Conservation (phyloP, 352 stramenopile genomes). For the Globisporangium nagaii region DNA sequence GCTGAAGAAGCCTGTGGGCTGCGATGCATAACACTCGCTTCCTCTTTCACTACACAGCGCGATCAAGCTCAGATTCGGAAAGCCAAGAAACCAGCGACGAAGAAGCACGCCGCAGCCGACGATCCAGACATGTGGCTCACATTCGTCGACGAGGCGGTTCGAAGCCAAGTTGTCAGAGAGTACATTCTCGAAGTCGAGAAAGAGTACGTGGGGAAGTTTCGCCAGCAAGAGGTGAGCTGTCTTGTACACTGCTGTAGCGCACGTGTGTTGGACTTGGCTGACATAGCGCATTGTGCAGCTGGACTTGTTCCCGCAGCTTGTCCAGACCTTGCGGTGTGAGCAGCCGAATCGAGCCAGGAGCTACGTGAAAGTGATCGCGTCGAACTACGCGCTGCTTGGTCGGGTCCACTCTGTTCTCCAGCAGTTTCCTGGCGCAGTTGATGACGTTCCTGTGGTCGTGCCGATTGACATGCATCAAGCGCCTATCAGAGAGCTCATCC, state of each 20-base stretch:
- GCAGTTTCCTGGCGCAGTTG: conserved; percentile 32
- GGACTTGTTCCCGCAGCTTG: conserved; percentile 57
- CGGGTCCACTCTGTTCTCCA: conserved; percentile 29
- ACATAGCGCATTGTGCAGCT: conserved; percentile 2
- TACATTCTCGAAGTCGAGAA: conserved; percentile 34
- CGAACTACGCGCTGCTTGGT: conserved; percentile 34
- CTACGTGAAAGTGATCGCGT: conserved; percentile 47
- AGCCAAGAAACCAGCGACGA: conserved; percentile 14
- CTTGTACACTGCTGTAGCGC: neutral
- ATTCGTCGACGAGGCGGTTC: conserved; percentile 29
- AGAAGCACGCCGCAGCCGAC: conserved; percentile 1
- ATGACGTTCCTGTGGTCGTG: conserved; percentile 20
- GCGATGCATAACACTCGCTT: neutral
- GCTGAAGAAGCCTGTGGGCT: neutral
- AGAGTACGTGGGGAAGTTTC: conserved; percentile 31
- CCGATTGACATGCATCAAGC: conserved; percentile 34
- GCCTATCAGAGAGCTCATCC: conserved; percentile 38
- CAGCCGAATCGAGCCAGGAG: conserved; percentile 48
- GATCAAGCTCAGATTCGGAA: conserved; percentile 8
- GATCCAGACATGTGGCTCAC: conserved; percentile 40
- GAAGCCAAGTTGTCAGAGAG: conserved; percentile 29
- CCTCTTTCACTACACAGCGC: neutral
- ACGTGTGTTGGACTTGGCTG: neutral
- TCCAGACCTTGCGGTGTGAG: conserved; percentile 52
- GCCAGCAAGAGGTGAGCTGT: conserved; percentile 37